These are phyloP conservation scores for Protomyces pachydermus DNA, from an alignment of 1,139 yeast genomes.

Conservation along the genomic window DNA sequence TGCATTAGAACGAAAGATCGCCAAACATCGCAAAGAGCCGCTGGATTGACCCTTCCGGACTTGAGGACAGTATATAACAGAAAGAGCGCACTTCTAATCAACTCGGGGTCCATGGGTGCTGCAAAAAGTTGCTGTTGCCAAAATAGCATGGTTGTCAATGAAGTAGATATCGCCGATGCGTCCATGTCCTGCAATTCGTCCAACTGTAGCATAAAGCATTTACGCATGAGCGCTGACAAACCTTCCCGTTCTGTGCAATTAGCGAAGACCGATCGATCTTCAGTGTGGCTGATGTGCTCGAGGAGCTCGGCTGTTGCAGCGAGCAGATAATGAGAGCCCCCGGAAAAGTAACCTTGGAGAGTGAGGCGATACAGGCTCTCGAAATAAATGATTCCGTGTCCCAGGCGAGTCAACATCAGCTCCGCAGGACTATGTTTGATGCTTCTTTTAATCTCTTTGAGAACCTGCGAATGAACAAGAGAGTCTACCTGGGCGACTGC, in stretches of 20 bases:
- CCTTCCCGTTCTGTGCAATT: neutral
- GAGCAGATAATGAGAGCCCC: constrained; percentile 32
- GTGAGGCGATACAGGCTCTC: neutral
- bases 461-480: constrained; percentile 29
- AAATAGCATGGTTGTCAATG: constrained; percentile 29
- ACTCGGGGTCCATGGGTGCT: constrained; percentile 27
- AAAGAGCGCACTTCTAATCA: constrained; percentile 30
- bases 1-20: constrained; percentile 31
- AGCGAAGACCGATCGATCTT: neutral
- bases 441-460: constrained; percentile 28
- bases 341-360: constrained; percentile 32
- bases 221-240: neutral
- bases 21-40: constrained; percentile 28
- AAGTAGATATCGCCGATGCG: too few relatives aligned
- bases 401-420: constrained; percentile 29
- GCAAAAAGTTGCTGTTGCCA: constrained; percentile 33
- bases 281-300: neutral
- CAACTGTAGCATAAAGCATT: neutral
- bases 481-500: constrained; percentile 33
- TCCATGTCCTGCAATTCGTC: constrained; percentile 24
- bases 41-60: neutral
- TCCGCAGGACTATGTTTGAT: constrained; percentile 27
- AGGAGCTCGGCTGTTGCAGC: constrained; percentile 28
- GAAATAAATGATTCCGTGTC: constrained; percentile 27
- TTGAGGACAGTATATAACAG: constrained; percentile 29